A percentile compares a stretch with the other conserved stretches of the same genome.
Conservation (phyloP, 495 filamentous ascomycete genomes). For the Cryomyces antarcticus region DNA sequence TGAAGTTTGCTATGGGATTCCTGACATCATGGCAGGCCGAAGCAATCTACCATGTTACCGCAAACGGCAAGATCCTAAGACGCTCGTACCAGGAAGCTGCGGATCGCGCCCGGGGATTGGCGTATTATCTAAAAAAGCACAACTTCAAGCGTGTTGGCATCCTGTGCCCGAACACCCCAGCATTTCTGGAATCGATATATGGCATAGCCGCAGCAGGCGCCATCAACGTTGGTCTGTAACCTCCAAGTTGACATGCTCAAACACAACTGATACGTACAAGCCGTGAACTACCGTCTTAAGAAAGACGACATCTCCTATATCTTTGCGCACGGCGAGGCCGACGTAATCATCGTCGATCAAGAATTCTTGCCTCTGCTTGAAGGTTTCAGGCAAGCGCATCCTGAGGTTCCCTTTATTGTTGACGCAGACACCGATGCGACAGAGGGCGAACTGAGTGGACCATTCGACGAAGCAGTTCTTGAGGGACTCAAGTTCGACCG, state of each 20-base stretch:
- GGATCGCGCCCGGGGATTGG: constrained; percentile 66
- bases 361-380: constrained; percentile 58
- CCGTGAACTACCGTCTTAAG: constrained; percentile 82
- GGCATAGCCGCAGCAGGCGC: constrained; percentile 71
- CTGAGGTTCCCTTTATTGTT: constrained; percentile 45
- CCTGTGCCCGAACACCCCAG: constrained; percentile 78
- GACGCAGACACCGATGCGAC: constrained; percentile 72
- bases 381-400: constrained; percentile 34
- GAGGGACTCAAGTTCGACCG: constrained; percentile 59
- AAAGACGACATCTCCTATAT: constrained; percentile 79
- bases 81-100: constrained; percentile 64
- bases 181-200: constrained; percentile 78
- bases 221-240: constrained; percentile 41
- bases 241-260: not conserved
- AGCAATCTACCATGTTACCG: constrained; percentile 75
- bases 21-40: constrained; percentile 29
- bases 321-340: constrained; percentile 64
- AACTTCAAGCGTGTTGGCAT: constrained; percentile 55
- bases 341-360: constrained; percentile 69
- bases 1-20: too few species aligned
- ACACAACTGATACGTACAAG: constrained; percentile 11
- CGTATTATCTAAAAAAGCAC: constrained; percentile 63
- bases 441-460: constrained; percentile 51
- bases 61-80: constrained; percentile 51
- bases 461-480: constrained; percentile 65